Evolutionary conservation across 352 stramenopile genomes (phyloP).

Genomic region (Elongisporangium undulatum): DNA sequence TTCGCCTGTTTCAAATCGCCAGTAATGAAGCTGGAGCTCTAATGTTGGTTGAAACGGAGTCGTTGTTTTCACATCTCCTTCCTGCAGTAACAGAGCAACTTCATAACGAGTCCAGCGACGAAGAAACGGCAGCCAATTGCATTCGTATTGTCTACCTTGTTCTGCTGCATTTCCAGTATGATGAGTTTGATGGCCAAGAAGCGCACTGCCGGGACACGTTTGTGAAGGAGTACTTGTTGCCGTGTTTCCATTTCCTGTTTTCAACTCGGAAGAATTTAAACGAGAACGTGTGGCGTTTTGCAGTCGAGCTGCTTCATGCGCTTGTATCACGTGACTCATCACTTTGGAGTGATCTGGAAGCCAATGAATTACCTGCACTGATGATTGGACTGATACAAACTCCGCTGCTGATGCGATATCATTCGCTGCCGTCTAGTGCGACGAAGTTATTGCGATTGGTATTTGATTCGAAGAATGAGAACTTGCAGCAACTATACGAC

Average conservation of each 20-base stretch:
- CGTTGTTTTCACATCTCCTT: conserved; percentile 50
- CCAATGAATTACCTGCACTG: conserved; percentile 14
- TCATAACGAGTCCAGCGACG: conserved; percentile 6
- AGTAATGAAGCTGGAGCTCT: conserved; percentile 30
- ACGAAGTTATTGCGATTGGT: conserved; percentile 34
- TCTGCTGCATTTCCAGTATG: conserved; percentile 43
- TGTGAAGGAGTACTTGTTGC: conserved; percentile 39
- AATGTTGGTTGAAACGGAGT: conserved; percentile 32
- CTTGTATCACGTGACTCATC: conserved; percentile 5
- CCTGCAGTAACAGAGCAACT: conserved; percentile 34
- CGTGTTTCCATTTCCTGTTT: conserved; percentile 26
- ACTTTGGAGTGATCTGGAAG: conserved; percentile 25
- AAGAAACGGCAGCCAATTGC: conserved; percentile 32
- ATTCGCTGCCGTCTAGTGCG: conserved; percentile 23
- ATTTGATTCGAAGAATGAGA: conserved; percentile 13
- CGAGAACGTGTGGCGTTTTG: conserved; percentile 48
- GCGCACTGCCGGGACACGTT: conserved; percentile 28
- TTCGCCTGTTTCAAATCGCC: conserved; percentile 40
- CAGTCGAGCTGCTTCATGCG: conserved; percentile 32
- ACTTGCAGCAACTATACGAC: conserved; percentile 23
- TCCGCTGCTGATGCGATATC: conserved; percentile 17
- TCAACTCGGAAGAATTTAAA: conserved; percentile 4
- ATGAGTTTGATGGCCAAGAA: conserved; percentile 10
- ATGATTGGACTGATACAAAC: conserved; percentile 28
- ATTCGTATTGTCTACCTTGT: conserved; percentile 45